A percentile compares a stretch with the other conserved stretches of the same genome.
These are phyloP conservation scores for Clavaria fumosa DNA, from an alignment of 768 basidiomycete species.

Conservation along the genomic window DNA sequence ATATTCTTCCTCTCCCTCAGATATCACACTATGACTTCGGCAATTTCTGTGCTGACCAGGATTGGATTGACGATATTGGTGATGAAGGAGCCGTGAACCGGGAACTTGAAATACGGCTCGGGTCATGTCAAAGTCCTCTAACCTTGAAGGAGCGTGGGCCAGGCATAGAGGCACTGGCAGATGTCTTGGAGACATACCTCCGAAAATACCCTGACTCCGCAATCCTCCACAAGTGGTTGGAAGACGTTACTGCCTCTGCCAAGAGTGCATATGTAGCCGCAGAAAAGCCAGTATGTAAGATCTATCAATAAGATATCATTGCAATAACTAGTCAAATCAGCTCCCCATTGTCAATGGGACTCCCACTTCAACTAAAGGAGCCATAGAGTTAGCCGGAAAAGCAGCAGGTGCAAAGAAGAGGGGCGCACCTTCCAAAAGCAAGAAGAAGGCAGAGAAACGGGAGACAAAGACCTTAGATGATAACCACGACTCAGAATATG, in stretches of 20 bases:
- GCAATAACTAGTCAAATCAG: too few species aligned
- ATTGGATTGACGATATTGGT: constrained; percentile 6
- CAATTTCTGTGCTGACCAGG: constrained; percentile 3
- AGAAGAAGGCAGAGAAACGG: constrained; percentile 3
- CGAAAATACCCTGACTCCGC: constrained; percentile 3
- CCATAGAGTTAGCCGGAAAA: too few species aligned
- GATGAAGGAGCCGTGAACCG: constrained; percentile 7
- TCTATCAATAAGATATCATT: too few species aligned
- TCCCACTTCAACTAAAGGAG: too few species aligned
- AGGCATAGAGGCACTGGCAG: constrained; percentile 1
- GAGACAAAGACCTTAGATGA: constrained; percentile 3
- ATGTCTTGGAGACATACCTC: constrained; percentile 5
- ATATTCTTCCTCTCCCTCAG: neutral
- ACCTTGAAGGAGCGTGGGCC: constrained; percentile 4
- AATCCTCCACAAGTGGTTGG: constrained; percentile 6
- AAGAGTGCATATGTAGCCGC: too few species aligned
- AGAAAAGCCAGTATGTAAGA: neutral
- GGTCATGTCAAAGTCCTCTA: constrained; percentile 1
- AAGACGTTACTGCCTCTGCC: constrained; percentile 1
- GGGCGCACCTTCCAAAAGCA: too few species aligned
- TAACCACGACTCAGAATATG: constrained; percentile 2
- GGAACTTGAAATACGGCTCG: constrained; percentile 6
- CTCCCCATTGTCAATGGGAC: too few species aligned
- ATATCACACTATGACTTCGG: too few species aligned
- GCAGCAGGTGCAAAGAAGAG: too few species aligned